A percentile compares a stretch with the other conserved stretches of the same genome.
These are phyloP conservation scores for Plectranthus barbatus DNA, from an alignment of 257 asterid genomes.

Conservation along the genomic window DNA sequence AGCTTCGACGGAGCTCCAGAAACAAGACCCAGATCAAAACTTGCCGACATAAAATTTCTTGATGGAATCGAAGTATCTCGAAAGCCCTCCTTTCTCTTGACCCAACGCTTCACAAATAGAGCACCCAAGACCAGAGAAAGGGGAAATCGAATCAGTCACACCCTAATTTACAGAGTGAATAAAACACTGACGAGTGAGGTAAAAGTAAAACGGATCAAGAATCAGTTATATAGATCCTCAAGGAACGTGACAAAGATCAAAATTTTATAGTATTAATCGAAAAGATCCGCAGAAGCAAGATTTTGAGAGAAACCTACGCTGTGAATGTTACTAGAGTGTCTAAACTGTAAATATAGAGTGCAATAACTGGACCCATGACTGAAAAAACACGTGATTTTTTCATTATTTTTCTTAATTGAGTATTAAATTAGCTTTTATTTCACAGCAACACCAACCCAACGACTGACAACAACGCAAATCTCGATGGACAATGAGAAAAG, in stretches of 20 bases:
- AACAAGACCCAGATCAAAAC: slow-evolving; percentile 52
- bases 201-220: slow-evolving; percentile 39
- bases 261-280: not conserved
- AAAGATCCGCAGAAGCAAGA: slow-evolving; percentile 9
- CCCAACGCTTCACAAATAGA: slow-evolving; percentile 4
- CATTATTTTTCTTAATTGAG: not conserved
- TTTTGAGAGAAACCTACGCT: slow-evolving; percentile 13
- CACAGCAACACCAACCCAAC: slow-evolving; percentile 16
- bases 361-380: slow-evolving; percentile 4
- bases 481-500: slow-evolving; percentile 6
- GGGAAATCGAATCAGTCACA: slow-evolving; percentile 11
- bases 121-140: slow-evolving; percentile 13
- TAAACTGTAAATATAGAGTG: slow-evolving; percentile 26
- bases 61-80: slow-evolving; percentile 20
- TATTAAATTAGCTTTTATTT: slow-evolving; percentile 11
- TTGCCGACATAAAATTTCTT: slow-evolving; percentile 87
- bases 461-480: slow-evolving; percentile 40
- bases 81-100: slow-evolving; percentile 11
- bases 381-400: not conserved
- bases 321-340: no score
- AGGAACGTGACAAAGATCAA: slow-evolving; percentile 22
- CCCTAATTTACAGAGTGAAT: slow-evolving; percentile 22
- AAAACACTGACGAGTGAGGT: not conserved
- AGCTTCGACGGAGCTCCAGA: slow-evolving; percentile 57
- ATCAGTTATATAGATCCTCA: slow-evolving; percentile 45